Evolutionary conservation across 2,329 filamentous ascomycete genomes (phyloP), one percentile per base, ranked within the genome.

Genomic region (Fusarium setosum): DNA sequence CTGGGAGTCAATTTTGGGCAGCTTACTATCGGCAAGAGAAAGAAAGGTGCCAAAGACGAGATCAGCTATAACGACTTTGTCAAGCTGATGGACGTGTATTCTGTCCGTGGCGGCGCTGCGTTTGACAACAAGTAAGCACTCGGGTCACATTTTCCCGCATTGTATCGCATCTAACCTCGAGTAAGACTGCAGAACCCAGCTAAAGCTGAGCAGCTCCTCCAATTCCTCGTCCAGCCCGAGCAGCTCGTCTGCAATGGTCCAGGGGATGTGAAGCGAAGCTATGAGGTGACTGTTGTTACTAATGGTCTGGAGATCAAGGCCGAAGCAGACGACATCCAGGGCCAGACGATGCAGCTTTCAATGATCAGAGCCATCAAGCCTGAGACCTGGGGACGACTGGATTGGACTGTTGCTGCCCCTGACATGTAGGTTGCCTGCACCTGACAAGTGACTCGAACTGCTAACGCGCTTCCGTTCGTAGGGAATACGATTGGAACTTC

Each of bases 401-500:
- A 75, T 54, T 78, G 78, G 75, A 74, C 68, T 5, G 48, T 77
- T 23, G 70, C 70, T 23, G 74, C 76, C 6, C 78, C 78, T 13
- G 78, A 79, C 31, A 77, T 74, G 77, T 77, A 60, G 56, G 70
- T 64, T 15, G n/a, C 21, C 20, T 21, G n/a, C 29, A 21, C 26
- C 17, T 13, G 23, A 4, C 24, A 18, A 15, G 13, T 8, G n/a
- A 7, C 11, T 29, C 9, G 18, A 15, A 9, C 35, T 34, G 17
- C 67, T 72, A 35, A 70, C 50, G 15, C 13, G 24, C 21, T 17
- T 24, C 41, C 11, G 38, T 45, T 18, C 17, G 29, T 38, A 78
- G 76, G 69, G 44, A 66, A 20, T 72, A 73, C 55, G 77, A 80
- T 60, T 80, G 77, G 77, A 75, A 64, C 45, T 57, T 80, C 34